Evolutionary conservation across 1,284 basidiomycete genomes (phyloP).

Genomic region (Marasmius sp.): DNA sequence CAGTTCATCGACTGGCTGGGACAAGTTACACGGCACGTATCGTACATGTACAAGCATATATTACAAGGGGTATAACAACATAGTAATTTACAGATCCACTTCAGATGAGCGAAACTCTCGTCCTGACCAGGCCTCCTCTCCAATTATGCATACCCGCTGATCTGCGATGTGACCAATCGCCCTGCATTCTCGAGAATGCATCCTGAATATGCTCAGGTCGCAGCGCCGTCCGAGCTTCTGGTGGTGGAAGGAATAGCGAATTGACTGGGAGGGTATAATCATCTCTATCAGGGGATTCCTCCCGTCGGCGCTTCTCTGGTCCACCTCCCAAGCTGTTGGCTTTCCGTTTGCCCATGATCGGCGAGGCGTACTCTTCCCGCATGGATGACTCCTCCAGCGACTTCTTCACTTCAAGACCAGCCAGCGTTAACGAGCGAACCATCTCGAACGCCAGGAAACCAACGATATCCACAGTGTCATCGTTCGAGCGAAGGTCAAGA

Average conservation of each 20-base stretch:
- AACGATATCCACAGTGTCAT: slow-evolving; percentile 95
- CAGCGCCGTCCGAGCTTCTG: slow-evolving; percentile 76
- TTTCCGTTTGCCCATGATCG: slow-evolving; percentile 72
- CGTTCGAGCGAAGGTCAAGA: slow-evolving; percentile 89
- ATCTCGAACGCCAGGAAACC: slow-evolving; percentile 98
- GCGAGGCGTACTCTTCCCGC: slow-evolving; percentile 63
- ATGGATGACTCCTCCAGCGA: slow-evolving; percentile 73
- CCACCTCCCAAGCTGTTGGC: slow-evolving; percentile 42
- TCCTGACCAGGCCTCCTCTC: slow-evolving; percentile 80
- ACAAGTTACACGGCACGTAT: too few species aligned
- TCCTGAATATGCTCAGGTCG: slow-evolving; percentile 85
- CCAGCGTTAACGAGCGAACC: slow-evolving; percentile 89
- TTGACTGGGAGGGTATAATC: slow-evolving; percentile 66
- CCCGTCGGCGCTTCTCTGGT: slow-evolving; percentile 58
- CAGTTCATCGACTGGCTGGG: too few species aligned
- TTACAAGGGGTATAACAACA: too few species aligned
- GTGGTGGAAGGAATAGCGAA: slow-evolving; percentile 76
- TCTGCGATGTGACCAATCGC: slow-evolving; percentile 76
- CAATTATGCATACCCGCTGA: slow-evolving; percentile 86
- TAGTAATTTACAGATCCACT: not conserved
- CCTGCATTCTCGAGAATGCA: slow-evolving; percentile 86
- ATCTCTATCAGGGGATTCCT: slow-evolving; percentile 58
- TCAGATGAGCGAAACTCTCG: slow-evolving; percentile 79
- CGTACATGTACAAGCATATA: too few species aligned
- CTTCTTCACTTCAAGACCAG: slow-evolving; percentile 81